Base-by-base conservation (phyloP, 73 alveolate genomes). In the Uronychia setigera region DNA sequence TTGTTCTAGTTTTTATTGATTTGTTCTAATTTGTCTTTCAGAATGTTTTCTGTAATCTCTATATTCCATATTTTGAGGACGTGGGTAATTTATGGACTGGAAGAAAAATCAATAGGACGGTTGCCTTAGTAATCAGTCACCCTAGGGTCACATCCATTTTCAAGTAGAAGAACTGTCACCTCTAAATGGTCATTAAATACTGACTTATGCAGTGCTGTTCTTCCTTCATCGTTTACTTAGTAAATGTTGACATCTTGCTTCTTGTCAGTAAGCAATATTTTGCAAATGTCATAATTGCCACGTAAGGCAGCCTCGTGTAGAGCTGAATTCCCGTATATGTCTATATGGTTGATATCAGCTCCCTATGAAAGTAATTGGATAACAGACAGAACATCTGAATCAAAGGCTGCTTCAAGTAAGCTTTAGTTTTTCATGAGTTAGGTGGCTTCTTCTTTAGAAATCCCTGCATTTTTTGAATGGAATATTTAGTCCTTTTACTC, bases 121-220 rank as follows among this genome's bases (percentile, higher is more conserved):
- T 32, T 28, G 19, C 82, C 89, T 25, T 34, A 33, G 26, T 28
- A 19, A 31, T 82, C 89, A 1, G 35, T 58, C 28, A 74, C 28
- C 59, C 83, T 0, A 0, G 89, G 89, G 33, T 82, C 89, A 0
- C 79, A 74, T 1, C 89, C 89, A 34, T 31, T 74, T 31, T 14
- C 32, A 1, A 82, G 59, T 1, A 82, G 79, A 0, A 82, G 78
- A 26, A 74, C n/a, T 0, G 74, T 35, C 0, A 82, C 60, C 30
- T 67, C 79, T 1, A 29, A 31, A 33, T 74, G 60, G 0, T 79
- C 83, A 33, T 82, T 82, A 35, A 29, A 82, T 30, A 80, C 83
- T 0, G 89, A 82, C 74, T 82, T 82, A 31, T 82, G 89, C 1
- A 82, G 83, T 34, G 89, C 89, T 32, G 89, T 82, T 74, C 57